Evolutionary conservation across 176 grass and related monocot genomes (phyloP).

Genomic region (Miscanthus lutarioriparius): DNA sequence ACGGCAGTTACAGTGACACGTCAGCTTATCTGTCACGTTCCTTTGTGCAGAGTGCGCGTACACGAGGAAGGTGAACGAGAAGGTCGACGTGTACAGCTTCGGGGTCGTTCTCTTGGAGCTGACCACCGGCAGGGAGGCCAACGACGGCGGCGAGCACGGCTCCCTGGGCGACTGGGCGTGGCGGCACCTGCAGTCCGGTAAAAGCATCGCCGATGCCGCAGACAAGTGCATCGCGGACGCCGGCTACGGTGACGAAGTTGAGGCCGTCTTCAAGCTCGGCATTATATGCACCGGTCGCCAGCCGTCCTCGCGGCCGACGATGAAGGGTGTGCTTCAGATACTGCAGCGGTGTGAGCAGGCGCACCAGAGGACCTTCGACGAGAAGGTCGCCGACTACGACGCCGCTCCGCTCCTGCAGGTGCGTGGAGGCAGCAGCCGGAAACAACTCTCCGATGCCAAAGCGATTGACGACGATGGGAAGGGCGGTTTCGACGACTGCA

Average conservation of each 20-base stretch:
- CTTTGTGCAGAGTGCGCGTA: constrained; percentile 61
- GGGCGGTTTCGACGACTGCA: not conserved
- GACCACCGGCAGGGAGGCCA: constrained; percentile 78
- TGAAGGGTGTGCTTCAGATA: constrained; percentile 74
- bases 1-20: not conserved
- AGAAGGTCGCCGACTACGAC: constrained; percentile 36
- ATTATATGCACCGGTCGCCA: constrained; percentile 59
- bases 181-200: constrained; percentile 58
- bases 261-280: constrained; percentile 70
- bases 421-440: constrained; percentile 31
- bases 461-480: not conserved
- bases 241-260: constrained; percentile 33
- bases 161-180: constrained; percentile 80
- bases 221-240: constrained; percentile 51
- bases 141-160: constrained; percentile 57
- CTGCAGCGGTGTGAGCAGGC: constrained; percentile 53
- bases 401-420: constrained; percentile 46
- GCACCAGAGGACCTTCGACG: constrained; percentile 6
- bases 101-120: constrained; percentile 91
- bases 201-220: constrained; percentile 41
- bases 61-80: constrained; percentile 80
- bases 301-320: constrained; percentile 57
- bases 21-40: not conserved
- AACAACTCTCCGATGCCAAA: constrained; percentile 19
- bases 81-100: constrained; percentile 94